Conservation (phyloP, 2,329 filamentous ascomycete genomes). For the Ceratocystis eucalypticola region DNA sequence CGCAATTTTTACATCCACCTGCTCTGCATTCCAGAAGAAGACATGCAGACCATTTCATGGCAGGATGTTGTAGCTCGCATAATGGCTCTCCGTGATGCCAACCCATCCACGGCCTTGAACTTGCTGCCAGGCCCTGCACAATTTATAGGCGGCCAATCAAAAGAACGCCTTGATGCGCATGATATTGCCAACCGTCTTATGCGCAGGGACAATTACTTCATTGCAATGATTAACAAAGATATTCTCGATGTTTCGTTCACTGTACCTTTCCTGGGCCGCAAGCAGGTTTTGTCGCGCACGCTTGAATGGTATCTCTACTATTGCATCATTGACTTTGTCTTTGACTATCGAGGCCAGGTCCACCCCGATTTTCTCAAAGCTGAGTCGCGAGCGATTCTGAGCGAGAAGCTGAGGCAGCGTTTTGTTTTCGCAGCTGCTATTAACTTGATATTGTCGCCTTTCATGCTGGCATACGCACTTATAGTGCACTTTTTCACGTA, state of each 20-base stretch:
- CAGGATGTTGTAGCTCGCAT: constrained; percentile 76
- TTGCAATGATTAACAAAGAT: constrained; percentile 95
- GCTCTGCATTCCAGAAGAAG: constrained; percentile 64
- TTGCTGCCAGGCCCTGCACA: constrained; percentile 38
- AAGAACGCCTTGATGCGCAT: constrained; percentile 87
- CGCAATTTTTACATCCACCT: constrained; percentile 77
- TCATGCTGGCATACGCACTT: constrained; percentile 73
- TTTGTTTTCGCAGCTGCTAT: constrained; percentile 74
- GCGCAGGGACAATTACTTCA: constrained; percentile 93
- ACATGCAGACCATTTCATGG: constrained; percentile 93
- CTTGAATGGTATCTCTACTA: constrained; percentile 86
- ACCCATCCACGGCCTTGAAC: constrained; percentile 59
- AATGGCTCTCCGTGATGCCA: constrained; percentile 71
- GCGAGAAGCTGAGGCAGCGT: constrained; percentile 60
- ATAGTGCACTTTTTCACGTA: constrained; percentile 90
- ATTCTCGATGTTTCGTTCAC: constrained; percentile 76
- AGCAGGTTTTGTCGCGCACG: constrained; percentile 76
- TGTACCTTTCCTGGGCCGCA: constrained; percentile 65
- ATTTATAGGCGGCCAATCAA: constrained; percentile 71
- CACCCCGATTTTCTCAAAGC: constrained; percentile 75
- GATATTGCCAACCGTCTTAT: constrained; percentile 95
- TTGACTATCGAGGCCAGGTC: constrained; percentile 78
- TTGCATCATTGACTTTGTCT: constrained; percentile 85
- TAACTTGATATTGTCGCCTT: constrained; percentile 74
- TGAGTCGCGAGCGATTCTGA: constrained; percentile 63